Evolutionary conservation across 495 filamentous ascomycete species (phyloP).

Genomic region (Penicillium paradoxum): DNA sequence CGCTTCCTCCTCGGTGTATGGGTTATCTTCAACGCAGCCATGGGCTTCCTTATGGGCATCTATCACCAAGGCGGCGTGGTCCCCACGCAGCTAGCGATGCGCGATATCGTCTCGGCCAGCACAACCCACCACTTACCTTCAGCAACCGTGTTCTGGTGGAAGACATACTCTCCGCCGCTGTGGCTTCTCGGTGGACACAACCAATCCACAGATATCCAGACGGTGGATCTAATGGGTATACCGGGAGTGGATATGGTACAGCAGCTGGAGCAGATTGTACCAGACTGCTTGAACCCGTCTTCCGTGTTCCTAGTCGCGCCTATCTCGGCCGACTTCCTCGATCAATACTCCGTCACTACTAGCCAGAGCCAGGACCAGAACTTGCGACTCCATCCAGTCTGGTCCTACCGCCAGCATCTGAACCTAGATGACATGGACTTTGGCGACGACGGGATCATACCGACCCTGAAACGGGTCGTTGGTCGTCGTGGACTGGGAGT

Average conservation of each 20-base stretch:
- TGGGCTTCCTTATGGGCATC: slow-evolving; percentile 81
- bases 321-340: slow-evolving; percentile 65
- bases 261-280: slow-evolving; percentile 48
- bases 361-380: slow-evolving; percentile 7
- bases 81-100: slow-evolving; percentile 63
- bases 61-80: slow-evolving; percentile 95
- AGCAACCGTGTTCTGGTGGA: slow-evolving; percentile 84
- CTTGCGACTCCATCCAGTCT: slow-evolving; percentile 55
- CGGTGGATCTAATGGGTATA: slow-evolving; percentile 79
- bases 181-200: slow-evolving; percentile 78
- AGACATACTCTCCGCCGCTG: slow-evolving; percentile 89
- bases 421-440: slow-evolving; percentile 94
- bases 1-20: slow-evolving; percentile 62
- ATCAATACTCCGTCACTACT: slow-evolving; percentile 46
- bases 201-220: slow-evolving; percentile 49
- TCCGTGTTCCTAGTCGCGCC: slow-evolving; percentile 61
- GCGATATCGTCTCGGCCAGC: slow-evolving; percentile 29
- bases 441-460: slow-evolving; percentile 71
- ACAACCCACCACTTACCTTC: slow-evolving; percentile 36
- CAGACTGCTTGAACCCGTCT: slow-evolving; percentile 45
- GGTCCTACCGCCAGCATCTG: slow-evolving; percentile 68
- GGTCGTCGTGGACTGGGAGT: slow-evolving; percentile 74
- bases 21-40: slow-evolving; percentile 74
- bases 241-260: slow-evolving; percentile 55
- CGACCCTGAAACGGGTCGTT: slow-evolving; percentile 69